Evolutionary conservation across 108 stramenopile genomes (phyloP).

Genomic region (Cyclotella atomus): DNA sequence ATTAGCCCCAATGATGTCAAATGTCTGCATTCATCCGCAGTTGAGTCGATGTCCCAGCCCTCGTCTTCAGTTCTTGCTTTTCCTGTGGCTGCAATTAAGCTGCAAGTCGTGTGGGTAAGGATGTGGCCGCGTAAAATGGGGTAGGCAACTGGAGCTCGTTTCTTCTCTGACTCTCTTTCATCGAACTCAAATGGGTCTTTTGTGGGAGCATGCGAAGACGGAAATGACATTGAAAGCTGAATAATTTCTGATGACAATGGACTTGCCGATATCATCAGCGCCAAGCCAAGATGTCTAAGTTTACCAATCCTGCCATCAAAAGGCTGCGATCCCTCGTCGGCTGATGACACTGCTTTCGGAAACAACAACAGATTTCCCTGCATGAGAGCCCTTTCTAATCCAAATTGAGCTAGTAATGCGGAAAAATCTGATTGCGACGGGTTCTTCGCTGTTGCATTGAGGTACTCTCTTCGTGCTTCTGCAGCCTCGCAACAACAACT

Average conservation of each 20-base stretch:
- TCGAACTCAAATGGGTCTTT: constrained; percentile 34
- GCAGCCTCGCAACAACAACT: constrained; percentile 75
- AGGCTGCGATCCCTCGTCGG: constrained; percentile 77
- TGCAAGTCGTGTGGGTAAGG: constrained; percentile 80
- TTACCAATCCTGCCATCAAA: constrained; percentile 82
- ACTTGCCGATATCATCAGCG: constrained; percentile 80
- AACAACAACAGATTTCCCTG: constrained; percentile 65
- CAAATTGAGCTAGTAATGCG: constrained; percentile 70
- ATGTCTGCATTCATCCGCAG: constrained; percentile 67
- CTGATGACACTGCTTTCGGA: constrained; percentile 51
- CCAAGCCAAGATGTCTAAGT: constrained; percentile 74
- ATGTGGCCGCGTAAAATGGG: constrained; percentile 78
- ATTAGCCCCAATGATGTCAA: constrained; percentile 77
- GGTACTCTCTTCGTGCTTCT: constrained; percentile 62
- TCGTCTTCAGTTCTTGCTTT: constrained; percentile 63
- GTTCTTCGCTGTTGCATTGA: constrained; percentile 19
- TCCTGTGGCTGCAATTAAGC: constrained; percentile 79
- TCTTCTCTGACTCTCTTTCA: constrained; percentile 21
- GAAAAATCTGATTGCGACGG: constrained; percentile 18
- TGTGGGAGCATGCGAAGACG: constrained; percentile 22
- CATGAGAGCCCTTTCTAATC: constrained; percentile 54
- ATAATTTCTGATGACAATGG: constrained; percentile 77
- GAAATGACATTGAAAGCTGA: constrained; percentile 82
- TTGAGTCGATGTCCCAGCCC: constrained; percentile 55
- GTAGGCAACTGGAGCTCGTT: constrained; percentile 74